These are phyloP conservation scores for Camellia lanceoleosa DNA, from an alignment of 148 eudicot species.

Conservation along the genomic window DNA sequence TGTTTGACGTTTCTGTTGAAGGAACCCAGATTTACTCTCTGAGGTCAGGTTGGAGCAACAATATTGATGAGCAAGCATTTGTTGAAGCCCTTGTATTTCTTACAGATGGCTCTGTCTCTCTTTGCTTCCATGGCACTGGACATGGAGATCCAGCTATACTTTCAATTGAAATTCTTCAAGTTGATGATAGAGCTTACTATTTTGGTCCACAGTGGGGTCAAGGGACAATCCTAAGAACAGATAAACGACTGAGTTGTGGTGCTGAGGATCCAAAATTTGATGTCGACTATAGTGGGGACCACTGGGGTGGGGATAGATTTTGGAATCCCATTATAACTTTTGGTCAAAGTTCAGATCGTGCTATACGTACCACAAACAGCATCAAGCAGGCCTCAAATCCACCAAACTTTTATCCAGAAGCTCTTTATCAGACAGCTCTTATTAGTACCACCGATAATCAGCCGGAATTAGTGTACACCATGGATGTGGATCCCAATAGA, in stretches of 20 bases:
- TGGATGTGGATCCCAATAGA: slow-evolving; percentile 87
- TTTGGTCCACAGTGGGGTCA: slow-evolving; percentile 66
- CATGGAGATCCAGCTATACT: slow-evolving; percentile 93
- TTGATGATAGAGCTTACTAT: slow-evolving; percentile 68
- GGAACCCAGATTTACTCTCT: slow-evolving; percentile 77
- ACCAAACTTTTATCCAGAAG: slow-evolving; percentile 85
- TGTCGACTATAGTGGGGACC: slow-evolving; percentile 68
- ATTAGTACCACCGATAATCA: slow-evolving; percentile 63
- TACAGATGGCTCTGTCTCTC: slow-evolving; percentile 53
- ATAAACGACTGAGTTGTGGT: slow-evolving; percentile 64
- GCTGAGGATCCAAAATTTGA: slow-evolving; percentile 63
- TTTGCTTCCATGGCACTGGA: slow-evolving; percentile 98
- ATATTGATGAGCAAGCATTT: slow-evolving; percentile 73
- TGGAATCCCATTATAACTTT: slow-evolving; percentile 66
- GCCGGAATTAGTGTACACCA: slow-evolving; percentile 58
- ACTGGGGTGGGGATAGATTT: slow-evolving; percentile 96
- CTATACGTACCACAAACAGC: slow-evolving; percentile 40
- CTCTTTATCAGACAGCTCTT: slow-evolving; percentile 76
- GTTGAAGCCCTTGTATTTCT: slow-evolving; percentile 80
- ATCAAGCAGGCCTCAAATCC: slow-evolving; percentile 55
- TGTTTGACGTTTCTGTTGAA: slow-evolving; percentile 84
- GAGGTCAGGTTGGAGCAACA: slow-evolving; percentile 78
- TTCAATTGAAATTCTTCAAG: slow-evolving; percentile 86
- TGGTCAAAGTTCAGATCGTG: slow-evolving; percentile 52
- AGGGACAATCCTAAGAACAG: slow-evolving; percentile 71